Base-by-base conservation (phyloP, 805 yeast species). In the Candida saitoana region DNA sequence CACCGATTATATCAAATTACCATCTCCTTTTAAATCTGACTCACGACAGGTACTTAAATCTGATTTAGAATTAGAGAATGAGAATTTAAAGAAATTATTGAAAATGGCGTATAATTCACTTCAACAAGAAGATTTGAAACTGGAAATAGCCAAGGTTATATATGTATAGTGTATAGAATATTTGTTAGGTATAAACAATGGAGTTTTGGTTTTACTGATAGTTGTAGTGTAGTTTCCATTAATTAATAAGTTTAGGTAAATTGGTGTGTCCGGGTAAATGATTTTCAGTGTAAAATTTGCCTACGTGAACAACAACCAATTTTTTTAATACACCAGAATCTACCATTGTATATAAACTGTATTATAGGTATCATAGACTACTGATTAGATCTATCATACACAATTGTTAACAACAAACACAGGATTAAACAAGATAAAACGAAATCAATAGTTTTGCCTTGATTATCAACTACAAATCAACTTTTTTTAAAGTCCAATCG, bases 321-420 rank as follows among this genome's bases (percentile, higher is more conserved):
- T 33, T 33, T 33, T n/a, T 33, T 14, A 9, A 5, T 5, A 9
- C 36, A 15, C 17, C 16, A 33, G 14, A 8, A 33, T 6, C n/a
- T 5, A 17, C 36, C 36, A 17, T 18, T 29, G 32, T 29, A 29
- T 29, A 29, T 18, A 33, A 17, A 33, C 16, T 17, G 22, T 18
- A 33, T 17, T 17, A 33, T 29, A 29, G 32, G 32, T 29, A 18
- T 43, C 29, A 39, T 60, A 56, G 70, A 64, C 69, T 64, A 64
- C 69, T 64, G 69, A 64, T 54, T 64, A 64, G 70, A 62, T 64
- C 69, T 57, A 55, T 41, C 45, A 38, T 39, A 38, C 42, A 14
- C 36, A 31, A 16, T 18, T 36, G 31, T 24, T 12, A 9, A 7
- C 4, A 5, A n/a, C 8, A 24, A 5, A 36, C 27, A 37, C 36